Conservation (phyloP, 2,329 filamentous ascomycete species). For the Fusarium burgessii region DNA sequence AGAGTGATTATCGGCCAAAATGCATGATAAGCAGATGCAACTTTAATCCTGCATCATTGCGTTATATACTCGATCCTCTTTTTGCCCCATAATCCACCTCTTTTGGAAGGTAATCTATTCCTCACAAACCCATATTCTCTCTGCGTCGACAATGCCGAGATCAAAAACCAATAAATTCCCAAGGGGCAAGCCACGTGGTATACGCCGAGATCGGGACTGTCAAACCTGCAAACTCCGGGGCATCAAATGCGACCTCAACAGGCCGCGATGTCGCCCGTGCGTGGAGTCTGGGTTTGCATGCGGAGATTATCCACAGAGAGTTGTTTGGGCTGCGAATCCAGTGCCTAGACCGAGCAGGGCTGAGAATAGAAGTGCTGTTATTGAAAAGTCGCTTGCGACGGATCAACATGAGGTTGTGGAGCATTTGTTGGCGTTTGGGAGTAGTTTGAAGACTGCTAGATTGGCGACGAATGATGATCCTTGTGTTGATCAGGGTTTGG, state of each 20-base stretch:
- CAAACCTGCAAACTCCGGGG: constrained; percentile 42
- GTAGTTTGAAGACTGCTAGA: constrained; percentile 40
- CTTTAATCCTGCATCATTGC: not conserved
- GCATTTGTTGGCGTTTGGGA: constrained; percentile 42
- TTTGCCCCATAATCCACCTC: not conserved
- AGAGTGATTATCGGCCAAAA: not conserved
- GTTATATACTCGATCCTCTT: not conserved
- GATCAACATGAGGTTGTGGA: constrained; percentile 13
- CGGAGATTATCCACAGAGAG: constrained; percentile 49
- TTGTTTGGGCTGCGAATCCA: constrained; percentile 46
- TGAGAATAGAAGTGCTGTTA: not conserved
- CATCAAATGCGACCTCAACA: constrained; percentile 48
- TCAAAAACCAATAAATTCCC: constrained; percentile 9
- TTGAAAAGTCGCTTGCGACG: constrained; percentile 5
- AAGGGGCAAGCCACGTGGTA: constrained; percentile 46
- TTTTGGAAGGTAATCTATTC: constrained; percentile 24
- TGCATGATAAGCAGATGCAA: not conserved
- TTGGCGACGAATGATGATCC: not conserved
- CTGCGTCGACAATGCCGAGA: constrained; percentile 4
- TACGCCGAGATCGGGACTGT: constrained; percentile 48
- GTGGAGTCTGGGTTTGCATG: constrained; percentile 47
- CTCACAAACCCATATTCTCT: not conserved
- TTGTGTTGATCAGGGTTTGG: constrained; percentile 33
- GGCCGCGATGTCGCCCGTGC: constrained; percentile 45
- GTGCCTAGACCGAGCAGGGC: not conserved